Evolutionary conservation across 176 grass and related monocot genomes (phyloP).

Genomic region (Cenchrus fungigraminus): DNA sequence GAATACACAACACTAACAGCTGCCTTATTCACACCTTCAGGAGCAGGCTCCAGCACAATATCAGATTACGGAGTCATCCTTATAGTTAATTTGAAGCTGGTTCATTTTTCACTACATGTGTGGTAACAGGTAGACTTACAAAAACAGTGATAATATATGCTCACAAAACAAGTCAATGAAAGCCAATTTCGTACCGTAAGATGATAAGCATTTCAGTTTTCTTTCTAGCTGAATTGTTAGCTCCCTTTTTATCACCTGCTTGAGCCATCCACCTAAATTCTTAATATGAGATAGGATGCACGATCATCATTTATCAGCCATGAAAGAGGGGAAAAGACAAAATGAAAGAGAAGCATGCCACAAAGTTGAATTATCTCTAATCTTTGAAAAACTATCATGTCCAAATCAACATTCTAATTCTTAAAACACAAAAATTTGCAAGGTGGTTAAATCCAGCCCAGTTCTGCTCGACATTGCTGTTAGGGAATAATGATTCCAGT

Average conservation of each 20-base stretch:
- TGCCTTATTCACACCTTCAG: background rate
- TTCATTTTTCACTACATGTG: background rate
- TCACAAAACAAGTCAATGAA: background rate
- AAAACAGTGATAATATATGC: constrained; percentile 1
- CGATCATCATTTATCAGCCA: background rate
- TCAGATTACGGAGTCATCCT: background rate
- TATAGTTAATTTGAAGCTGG: background rate
- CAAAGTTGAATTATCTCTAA: background rate
- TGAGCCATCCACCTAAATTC: constrained; percentile 65
- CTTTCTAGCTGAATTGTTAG: constrained; percentile 46
- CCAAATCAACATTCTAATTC: background rate
- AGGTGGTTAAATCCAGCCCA: background rate
- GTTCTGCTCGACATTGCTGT: background rate
- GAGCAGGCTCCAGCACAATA: background rate
- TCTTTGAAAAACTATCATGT: background rate
- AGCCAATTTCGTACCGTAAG: constrained; percentile 53
- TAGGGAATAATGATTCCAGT: no score
- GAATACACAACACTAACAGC: background rate
- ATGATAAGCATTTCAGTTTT: constrained; percentile 51
- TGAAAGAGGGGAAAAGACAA: constrained; percentile 20
- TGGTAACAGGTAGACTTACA: background rate
- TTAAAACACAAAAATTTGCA: background rate
- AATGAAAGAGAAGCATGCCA: background rate
- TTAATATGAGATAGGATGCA: constrained; percentile 43
- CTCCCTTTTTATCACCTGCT: constrained; percentile 51